Base-by-base conservation (phyloP, 495 filamentous ascomycete genomes). In the Bacidia rubella region DNA sequence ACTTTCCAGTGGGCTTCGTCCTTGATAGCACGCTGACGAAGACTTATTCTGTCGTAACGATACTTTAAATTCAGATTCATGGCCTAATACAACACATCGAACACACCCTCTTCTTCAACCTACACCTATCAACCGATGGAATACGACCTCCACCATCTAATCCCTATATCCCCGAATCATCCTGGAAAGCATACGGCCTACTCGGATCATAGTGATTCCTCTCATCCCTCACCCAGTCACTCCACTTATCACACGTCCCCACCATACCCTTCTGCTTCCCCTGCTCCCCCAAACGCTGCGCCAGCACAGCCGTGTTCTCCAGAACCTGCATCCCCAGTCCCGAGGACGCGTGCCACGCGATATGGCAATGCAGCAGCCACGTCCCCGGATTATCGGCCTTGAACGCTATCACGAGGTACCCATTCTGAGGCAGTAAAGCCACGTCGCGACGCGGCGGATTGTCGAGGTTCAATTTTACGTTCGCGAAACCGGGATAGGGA, bases 361-460 rank as follows among this genome's bases (percentile, higher is more conserved):
- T 65, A 52, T 73, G 68, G 51, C 66, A 70, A 43, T 70, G 65
- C 47, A 70, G 54, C 1, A 70, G 50, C 69, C 68, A 71, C 20
- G 64, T 62, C 10, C 69, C 70, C 7, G 70, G 70, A 26, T 63
- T 63, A 44, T 65, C 52, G 21, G 71, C 69, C 63, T 71, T 61
- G 57, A 77, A 78, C n/a, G 65, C 77, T 5, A 80, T 65, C 19
- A 68, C 68, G 26, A 78, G 56, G 56, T 71, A 73, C 3, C 79
- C 78, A 22, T 49, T 54, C 0, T 62, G 60, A 0, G 72, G 70
- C 0, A 86, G 62, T 58, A 79, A 61, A 1, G 74, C 78, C 2
- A 74, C 75, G 53, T 85, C 81, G 5, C 81, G 69, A 2, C 79
- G 70, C 1, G 76, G 70, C 1, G 80, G 76, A 20, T 67, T 69